A percentile compares a stretch with the other conserved stretches of the same genome.
These are phyloP conservation scores for Podospora appendiculata DNA, from an alignment of 495 filamentous ascomycete genomes.

Conservation along the genomic window DNA sequence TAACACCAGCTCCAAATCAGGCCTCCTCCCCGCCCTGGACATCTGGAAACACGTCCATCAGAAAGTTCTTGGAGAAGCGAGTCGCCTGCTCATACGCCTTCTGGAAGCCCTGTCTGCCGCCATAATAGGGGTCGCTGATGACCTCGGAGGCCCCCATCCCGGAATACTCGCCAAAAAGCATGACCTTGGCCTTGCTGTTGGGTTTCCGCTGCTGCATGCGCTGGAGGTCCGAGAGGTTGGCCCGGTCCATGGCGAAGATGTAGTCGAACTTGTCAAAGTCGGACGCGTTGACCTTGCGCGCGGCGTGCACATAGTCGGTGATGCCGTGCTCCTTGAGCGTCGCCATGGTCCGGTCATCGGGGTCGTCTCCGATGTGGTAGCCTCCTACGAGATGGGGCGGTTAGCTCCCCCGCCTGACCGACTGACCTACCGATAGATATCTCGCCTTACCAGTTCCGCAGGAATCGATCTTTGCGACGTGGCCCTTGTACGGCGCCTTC, in stretches of 20 bases:
- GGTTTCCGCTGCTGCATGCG: slow-evolving; percentile 49
- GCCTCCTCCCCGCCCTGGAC: slow-evolving; percentile 13
- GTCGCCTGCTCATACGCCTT: slow-evolving; percentile 76
- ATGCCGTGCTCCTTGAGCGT: slow-evolving; percentile 71
- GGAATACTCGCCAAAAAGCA: slow-evolving; percentile 80
- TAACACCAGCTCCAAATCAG: too few relatives aligned
- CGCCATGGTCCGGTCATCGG: slow-evolving; percentile 79
- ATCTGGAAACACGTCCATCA: slow-evolving; percentile 44
- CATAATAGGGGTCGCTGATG: slow-evolving; percentile 92
- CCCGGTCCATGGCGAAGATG: slow-evolving; percentile 86
- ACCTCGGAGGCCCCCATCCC: slow-evolving; percentile 57
- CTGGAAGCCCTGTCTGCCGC: slow-evolving; percentile 73
- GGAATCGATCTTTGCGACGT: slow-evolving; percentile 70
- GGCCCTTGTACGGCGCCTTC: slow-evolving; percentile 42
- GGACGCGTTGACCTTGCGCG: slow-evolving; percentile 48
- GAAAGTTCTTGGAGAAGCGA: slow-evolving; percentile 71
- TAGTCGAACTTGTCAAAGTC: slow-evolving; percentile 86
- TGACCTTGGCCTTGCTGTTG: slow-evolving; percentile 50
- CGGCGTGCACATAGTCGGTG: slow-evolving; percentile 64
- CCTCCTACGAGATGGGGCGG: slow-evolving; percentile 32
- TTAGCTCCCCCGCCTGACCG: too few relatives aligned
- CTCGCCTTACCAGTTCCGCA: slow-evolving; percentile 56
- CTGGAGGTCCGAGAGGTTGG: slow-evolving; percentile 68
- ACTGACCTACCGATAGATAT: neutral
- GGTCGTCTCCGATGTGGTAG: slow-evolving; percentile 66